Evolutionary conservation across 148 eudicot species (phyloP).

Genomic region (Persicaria tinctoria): DNA sequence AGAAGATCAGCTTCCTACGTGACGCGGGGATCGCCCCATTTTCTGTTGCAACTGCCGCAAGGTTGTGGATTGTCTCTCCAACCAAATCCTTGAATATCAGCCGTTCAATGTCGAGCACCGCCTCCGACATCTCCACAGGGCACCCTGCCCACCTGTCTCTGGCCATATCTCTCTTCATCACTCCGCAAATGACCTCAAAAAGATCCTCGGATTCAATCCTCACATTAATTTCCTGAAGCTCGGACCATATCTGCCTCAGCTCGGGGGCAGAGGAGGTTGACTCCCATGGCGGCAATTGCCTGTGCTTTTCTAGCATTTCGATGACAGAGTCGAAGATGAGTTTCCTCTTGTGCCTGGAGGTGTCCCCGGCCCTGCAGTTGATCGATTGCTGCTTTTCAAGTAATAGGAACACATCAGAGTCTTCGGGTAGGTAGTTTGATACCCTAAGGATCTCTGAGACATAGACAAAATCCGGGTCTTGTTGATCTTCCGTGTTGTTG

Average conservation of each 20-base stretch:
- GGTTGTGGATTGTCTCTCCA: conserved; percentile 54
- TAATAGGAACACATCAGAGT: conserved; percentile 31
- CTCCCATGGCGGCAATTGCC: conserved; percentile 68
- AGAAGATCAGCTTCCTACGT: conserved; percentile 75
- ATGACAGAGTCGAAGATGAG: conserved; percentile 47
- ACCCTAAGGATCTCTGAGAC: conserved; percentile 63
- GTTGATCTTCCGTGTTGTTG: conserved; percentile 32
- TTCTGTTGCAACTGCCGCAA: conserved; percentile 30
- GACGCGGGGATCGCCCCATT: conserved; percentile 19
- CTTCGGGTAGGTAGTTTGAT: conserved; percentile 48
- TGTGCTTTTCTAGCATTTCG: conserved; percentile 54
- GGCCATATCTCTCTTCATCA: conserved; percentile 65
- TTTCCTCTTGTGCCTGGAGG: conserved; percentile 34
- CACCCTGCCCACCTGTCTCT: conserved; percentile 67
- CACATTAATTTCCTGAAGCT: conserved; percentile 48
- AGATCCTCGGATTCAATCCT: conserved; percentile 40
- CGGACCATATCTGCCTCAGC: conserved; percentile 43
- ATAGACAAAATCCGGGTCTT: conserved; percentile 42
- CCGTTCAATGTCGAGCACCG: conserved; percentile 71
- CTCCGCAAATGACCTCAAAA: conserved; percentile 59
- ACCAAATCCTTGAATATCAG: conserved; percentile 77
- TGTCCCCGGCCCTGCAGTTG: conserved; percentile 37
- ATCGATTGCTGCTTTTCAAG: conserved; percentile 60
- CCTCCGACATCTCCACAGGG: conserved; percentile 67
- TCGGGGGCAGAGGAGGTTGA: conserved; percentile 18